Evolutionary conservation across 805 yeast species (phyloP), one percentile per base, ranked within the genome.

Genomic region (Metschnikowia henanensis): DNA sequence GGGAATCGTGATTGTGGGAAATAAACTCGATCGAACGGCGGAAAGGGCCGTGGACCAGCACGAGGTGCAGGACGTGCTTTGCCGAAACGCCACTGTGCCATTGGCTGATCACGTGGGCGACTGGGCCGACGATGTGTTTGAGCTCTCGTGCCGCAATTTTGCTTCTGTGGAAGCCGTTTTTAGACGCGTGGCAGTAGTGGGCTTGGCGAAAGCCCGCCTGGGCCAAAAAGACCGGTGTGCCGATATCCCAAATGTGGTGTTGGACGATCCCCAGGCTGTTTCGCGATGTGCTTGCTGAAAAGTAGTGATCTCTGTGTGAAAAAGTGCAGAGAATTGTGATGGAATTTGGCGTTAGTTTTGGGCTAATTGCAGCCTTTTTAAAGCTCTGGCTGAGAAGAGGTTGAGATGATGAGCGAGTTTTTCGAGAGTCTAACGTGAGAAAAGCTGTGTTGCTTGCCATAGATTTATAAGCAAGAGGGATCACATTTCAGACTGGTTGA

Each of bases 1-100:
- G 0, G 73, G 75, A 1, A 70, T 79, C 9, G 47, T 79, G 22
- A 60, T 79, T 1, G 81, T 79, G 38, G 84, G 82, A 2, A 79
- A 79, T 51, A 79, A 79, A 55, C 47, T 49, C 16, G 84, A 79
- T 50, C 64, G 56, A 33, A 39, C 47, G 1, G 50, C 46, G 18
- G 70, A 69, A 17, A 47, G 73, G 16, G 59, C 65, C 36, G 66
- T 70, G 6, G 73, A 68, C 47, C 23, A 51, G 20, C 66, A 61
- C 22, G 75, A 70, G 45, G 64, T 70, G 6, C 50, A 56, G 34
- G 68, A 65, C 32, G 59, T 68, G 29, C 47, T 70, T n/a, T 55
- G 62, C 19, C 52, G 54, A 10, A 35, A 47, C 45, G 20, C 51
- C 35, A 43, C 53, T 7, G 53, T 54, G 10, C 52, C 47, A 26